Evolutionary conservation across 1,284 basidiomycete species (phyloP).

Genomic region (Sporisorium exsertum): DNA sequence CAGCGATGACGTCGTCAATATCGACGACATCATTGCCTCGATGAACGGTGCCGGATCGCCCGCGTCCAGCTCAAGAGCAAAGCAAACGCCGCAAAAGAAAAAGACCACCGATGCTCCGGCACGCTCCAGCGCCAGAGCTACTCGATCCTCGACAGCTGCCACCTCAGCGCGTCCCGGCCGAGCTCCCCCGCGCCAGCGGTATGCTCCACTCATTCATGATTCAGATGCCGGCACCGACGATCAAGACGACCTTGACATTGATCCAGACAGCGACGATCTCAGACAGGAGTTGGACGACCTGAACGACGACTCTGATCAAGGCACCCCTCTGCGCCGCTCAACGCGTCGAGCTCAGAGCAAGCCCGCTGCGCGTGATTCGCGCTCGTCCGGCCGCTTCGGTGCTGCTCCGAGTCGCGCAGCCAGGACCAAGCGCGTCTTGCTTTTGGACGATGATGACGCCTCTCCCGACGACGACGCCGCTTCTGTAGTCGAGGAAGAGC

Average conservation of each 20-base stretch:
- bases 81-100: background rate
- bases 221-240: conserved; percentile 17
- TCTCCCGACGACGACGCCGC: conserved; percentile 9
- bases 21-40: conserved; percentile 36
- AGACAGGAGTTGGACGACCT: conserved; percentile 22
- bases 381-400: background rate
- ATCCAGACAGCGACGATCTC: conserved; percentile 8
- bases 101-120: background rate
- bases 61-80: background rate
- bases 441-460: conserved; percentile 13
- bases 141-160: background rate
- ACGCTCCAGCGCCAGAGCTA: background rate
- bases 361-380: background rate
- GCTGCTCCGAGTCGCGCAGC: background rate
- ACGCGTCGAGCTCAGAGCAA: conserved; percentile 8
- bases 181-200: conserved; percentile 9
- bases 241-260: conserved; percentile 7
- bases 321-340: conserved; percentile 12
- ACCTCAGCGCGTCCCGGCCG: background rate
- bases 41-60: conserved; percentile 25
- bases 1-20: conserved; percentile 18
- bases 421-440: background rate
- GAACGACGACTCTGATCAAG: conserved; percentile 15
- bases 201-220: conserved; percentile 3
- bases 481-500: conserved; percentile 2